These are phyloP conservation scores for Coprinellus micaceus DNA, from an alignment of 768 basidiomycete genomes.

Conservation along the genomic window DNA sequence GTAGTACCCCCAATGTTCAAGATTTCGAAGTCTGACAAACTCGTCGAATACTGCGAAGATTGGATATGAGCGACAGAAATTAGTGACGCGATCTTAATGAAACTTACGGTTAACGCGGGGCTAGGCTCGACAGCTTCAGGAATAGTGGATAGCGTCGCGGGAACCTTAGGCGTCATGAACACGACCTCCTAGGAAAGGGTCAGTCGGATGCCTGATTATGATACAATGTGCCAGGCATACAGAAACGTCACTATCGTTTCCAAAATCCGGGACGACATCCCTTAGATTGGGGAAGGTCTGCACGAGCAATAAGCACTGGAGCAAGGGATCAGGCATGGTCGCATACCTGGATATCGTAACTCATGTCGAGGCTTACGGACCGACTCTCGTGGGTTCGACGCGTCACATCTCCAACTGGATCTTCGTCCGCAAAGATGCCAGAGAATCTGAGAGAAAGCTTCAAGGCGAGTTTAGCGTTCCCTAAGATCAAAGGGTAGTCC, in stretches of 20 bases:
- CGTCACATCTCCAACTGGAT: constrained; percentile 1
- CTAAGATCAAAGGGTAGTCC: neutral
- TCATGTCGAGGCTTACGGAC: constrained; percentile 23
- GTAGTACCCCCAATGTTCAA: constrained; percentile 14
- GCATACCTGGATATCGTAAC: constrained; percentile 42
- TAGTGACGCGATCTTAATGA: neutral
- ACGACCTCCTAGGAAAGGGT: constrained; percentile 41
- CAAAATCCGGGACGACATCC: constrained; percentile 42
- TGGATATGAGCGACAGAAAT: constrained; percentile 6
- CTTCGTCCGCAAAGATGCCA: constrained; percentile 1
- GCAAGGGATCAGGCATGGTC: too few relatives aligned
- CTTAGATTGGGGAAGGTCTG: constrained; percentile 41
- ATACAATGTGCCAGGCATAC: constrained; percentile 23
- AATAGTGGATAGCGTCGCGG: constrained; percentile 28
- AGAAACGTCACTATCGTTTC: constrained; percentile 44
- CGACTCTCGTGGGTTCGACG: constrained; percentile 4
- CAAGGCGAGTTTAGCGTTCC: neutral
- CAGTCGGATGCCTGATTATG: neutral
- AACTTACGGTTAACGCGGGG: constrained; percentile 16
- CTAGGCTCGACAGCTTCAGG: constrained; percentile 26
- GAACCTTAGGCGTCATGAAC: constrained; percentile 39
- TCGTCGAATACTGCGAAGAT: constrained; percentile 19
- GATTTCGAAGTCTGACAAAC: constrained; percentile 34
- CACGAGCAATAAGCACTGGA: neutral
- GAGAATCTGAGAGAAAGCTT: constrained; percentile 5